Conservation (phyloP, 78 protist genomes). For the Emiliania huxleyi region DNA sequence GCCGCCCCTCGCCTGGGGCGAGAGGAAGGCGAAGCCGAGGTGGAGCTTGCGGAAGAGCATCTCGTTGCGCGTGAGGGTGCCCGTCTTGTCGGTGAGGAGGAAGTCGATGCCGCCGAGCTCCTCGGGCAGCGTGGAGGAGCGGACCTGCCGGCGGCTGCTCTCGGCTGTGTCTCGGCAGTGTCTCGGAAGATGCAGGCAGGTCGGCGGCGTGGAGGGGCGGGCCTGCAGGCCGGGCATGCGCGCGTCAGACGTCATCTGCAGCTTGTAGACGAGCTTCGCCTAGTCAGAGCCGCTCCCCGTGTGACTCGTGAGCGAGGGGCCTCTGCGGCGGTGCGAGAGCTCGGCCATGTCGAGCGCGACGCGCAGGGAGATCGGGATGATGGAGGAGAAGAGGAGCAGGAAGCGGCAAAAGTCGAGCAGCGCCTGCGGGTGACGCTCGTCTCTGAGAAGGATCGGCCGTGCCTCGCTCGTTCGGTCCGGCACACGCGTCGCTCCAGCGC, state of each 20-base stretch:
- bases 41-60: slow-evolving; percentile 84
- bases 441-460: too few species aligned
- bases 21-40: slow-evolving; percentile 73
- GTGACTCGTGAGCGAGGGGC: too few species aligned
- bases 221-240: slow-evolving; percentile 1
- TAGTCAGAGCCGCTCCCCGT: too few species aligned
- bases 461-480: too few species aligned
- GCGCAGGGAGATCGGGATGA: slow-evolving; percentile 92
- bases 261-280: slow-evolving; percentile 63
- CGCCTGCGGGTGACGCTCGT: too few species aligned
- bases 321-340: too few species aligned
- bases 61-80: slow-evolving; percentile 90
- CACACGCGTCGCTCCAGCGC: too few species aligned
- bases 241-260: slow-evolving; percentile 28
- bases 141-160: slow-evolving; percentile 68
- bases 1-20: slow-evolving; percentile 66
- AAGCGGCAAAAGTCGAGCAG: slow-evolving; percentile 73
- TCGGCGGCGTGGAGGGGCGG: background rate
- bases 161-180: too few species aligned
- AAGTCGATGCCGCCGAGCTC: slow-evolving; percentile 94
- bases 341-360: slow-evolving; percentile 89
- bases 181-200: background rate
- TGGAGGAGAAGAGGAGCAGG: slow-evolving; percentile 90
- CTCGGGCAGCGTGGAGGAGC: slow-evolving; percentile 92
- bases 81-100: slow-evolving; percentile 97